These are phyloP conservation scores for Ustilago loliicola DNA, from an alignment of 1,284 basidiomycete genomes.

Conservation along the genomic window DNA sequence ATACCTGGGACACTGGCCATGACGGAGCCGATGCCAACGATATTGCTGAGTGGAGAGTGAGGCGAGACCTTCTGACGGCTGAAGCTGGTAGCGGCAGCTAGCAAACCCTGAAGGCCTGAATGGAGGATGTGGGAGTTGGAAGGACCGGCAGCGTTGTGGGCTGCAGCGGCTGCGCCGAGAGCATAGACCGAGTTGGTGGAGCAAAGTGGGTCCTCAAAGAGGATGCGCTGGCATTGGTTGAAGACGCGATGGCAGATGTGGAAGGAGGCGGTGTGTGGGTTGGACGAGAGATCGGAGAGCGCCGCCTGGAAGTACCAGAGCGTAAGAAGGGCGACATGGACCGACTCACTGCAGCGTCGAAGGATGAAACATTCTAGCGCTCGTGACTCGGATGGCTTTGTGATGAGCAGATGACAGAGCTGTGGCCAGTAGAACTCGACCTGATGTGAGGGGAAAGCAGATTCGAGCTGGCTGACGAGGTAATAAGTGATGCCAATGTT, in stretches of 20 bases:
- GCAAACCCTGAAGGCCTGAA: slow-evolving; percentile 19
- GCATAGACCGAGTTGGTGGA: slow-evolving; percentile 38
- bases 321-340: slow-evolving; percentile 68
- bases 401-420: slow-evolving; percentile 68
- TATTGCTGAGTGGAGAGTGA: slow-evolving; percentile 74
- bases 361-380: slow-evolving; percentile 68
- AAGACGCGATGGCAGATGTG: slow-evolving; percentile 91
- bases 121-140: slow-evolving; percentile 40
- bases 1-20: slow-evolving; percentile 83
- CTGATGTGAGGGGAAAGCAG: slow-evolving; percentile 55
- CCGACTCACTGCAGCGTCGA: slow-evolving; percentile 63
- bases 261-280: slow-evolving; percentile 82
- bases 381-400: slow-evolving; percentile 61
- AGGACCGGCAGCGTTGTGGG: slow-evolving; percentile 25
- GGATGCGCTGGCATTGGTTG: slow-evolving; percentile 94
- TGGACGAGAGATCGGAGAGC: slow-evolving; percentile 61
- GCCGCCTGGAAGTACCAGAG: slow-evolving; percentile 69
- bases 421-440: slow-evolving; percentile 70
- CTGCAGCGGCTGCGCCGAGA: slow-evolving; percentile 22
- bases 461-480: slow-evolving; percentile 63
- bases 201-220: slow-evolving; percentile 82
- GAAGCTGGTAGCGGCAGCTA: slow-evolving; percentile 65
- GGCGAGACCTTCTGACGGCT: slow-evolving; percentile 54
- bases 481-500: slow-evolving; percentile 70
- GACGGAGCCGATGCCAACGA: slow-evolving; percentile 88